Percentiles rank a stretch among this genome's conserved stretches.
Conservation (phyloP, 2,329 filamentous ascomycete genomes). For the Harringtonia lauricola region DNA sequence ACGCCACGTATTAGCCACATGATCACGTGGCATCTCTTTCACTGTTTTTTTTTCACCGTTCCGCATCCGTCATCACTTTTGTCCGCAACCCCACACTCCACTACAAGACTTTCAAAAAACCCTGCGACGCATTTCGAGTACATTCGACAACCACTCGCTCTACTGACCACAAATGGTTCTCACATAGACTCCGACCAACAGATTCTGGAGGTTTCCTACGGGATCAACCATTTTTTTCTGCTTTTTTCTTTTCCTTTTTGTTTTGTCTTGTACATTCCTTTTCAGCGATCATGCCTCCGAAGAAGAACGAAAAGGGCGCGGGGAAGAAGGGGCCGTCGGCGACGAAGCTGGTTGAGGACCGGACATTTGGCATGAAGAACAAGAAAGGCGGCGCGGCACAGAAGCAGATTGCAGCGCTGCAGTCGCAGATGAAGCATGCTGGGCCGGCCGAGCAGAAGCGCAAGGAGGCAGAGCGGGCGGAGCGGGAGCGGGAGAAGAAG, state of each 20-base stretch:
- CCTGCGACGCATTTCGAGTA: too few species aligned
- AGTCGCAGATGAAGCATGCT: constrained; percentile 59
- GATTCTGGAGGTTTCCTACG: neutral
- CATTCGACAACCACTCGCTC: too few species aligned
- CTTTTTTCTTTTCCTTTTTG: neutral
- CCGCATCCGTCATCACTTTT: too few species aligned
- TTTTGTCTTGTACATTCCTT: neutral
- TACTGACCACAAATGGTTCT: too few species aligned
- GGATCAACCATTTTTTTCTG: neutral
- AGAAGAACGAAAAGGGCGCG: constrained; percentile 43
- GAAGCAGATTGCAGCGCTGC: constrained; percentile 79
- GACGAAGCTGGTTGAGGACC: constrained; percentile 70
- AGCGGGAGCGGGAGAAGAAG: constrained; percentile 76
- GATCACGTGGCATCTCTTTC: too few species aligned
- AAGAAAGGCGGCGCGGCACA: constrained; percentile 92
- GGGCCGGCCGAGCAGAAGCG: constrained; percentile 82
- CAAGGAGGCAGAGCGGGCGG: constrained; percentile 55
- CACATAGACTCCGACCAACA: too few species aligned
- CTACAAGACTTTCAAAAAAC: too few species aligned
- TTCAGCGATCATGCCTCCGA: constrained; percentile 58
- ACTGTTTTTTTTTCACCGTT: too few species aligned
- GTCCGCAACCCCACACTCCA: too few species aligned
- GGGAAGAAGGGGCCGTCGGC: constrained; percentile 42
- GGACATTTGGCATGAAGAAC: constrained; percentile 99
- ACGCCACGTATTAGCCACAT: neutral